These are phyloP conservation scores for Ceriops tagal DNA, from an alignment of 345 rosid species.

Conservation along the genomic window DNA sequence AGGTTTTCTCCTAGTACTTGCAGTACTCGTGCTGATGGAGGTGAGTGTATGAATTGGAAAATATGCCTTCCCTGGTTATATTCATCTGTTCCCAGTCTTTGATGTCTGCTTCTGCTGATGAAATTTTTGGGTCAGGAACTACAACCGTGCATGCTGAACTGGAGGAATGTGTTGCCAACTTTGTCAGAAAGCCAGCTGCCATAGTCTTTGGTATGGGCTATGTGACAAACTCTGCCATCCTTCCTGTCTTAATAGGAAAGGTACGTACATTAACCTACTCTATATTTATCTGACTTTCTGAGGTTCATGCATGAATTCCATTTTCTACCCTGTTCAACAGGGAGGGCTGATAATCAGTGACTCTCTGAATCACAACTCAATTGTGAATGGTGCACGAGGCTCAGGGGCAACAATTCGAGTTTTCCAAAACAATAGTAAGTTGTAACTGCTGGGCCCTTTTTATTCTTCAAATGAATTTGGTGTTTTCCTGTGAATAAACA, in stretches of 20 bases:
- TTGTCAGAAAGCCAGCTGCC: constrained; percentile 92
- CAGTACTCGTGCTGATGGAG: constrained; percentile 88
- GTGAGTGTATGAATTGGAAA: constrained; percentile 25
- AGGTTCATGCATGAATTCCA: not conserved
- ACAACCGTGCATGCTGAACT: constrained; percentile 66
- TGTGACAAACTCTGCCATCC: constrained; percentile 77
- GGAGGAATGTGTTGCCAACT: constrained; percentile 77
- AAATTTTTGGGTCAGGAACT: constrained; percentile 53
- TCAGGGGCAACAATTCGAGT: constrained; percentile 94
- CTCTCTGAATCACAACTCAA: constrained; percentile 92
- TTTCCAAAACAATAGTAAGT: constrained; percentile 91
- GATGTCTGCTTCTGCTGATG: not conserved
- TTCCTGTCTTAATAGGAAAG: constrained; percentile 88
- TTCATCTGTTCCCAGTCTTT: not conserved
- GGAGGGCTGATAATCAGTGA: constrained; percentile 91
- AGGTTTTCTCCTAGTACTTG: constrained; percentile 82
- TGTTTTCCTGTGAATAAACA: not conserved
- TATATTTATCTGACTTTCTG: not conserved
- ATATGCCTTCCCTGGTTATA: not conserved
- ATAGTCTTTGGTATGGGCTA: constrained; percentile 89
- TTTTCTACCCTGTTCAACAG: constrained; percentile 31
- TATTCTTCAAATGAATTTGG: not conserved
- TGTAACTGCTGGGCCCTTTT: not conserved
- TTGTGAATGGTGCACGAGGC: constrained; percentile 95
- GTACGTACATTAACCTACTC: constrained; percentile 30